Percentiles rank a stretch among this genome's conserved stretches.
These are phyloP conservation scores for Symbiodinium natans DNA, from an alignment of 73 alveolate genomes.

Conservation along the genomic window DNA sequence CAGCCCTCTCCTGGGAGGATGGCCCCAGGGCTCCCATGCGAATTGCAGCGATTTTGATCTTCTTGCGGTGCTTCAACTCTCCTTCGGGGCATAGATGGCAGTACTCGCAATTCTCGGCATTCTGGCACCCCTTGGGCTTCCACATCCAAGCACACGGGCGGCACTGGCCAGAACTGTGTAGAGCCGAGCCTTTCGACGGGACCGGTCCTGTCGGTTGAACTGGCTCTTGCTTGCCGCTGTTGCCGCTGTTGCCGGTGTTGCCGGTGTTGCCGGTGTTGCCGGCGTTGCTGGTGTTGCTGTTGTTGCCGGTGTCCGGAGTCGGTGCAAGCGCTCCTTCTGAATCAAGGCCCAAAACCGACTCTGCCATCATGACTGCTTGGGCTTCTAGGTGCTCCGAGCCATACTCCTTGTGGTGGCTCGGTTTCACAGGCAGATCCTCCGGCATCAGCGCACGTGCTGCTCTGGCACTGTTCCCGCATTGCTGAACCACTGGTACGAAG, in stretches of 20 bases:
- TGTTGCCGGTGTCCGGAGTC: background rate
- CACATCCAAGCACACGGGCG: conserved; percentile 83
- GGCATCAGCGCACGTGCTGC: background rate
- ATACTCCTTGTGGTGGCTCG: background rate
- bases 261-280: too few species aligned
- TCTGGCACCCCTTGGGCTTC: conserved; percentile 78
- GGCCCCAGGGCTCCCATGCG: conserved; percentile 80
- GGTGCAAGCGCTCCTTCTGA: background rate
- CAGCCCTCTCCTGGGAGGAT: background rate
- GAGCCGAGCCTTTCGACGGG: conserved; percentile 58
- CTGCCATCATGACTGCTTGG: background rate
- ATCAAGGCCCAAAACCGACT: background rate
- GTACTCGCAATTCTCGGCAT: conserved; percentile 42
- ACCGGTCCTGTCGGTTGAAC: background rate
- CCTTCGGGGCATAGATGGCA: conserved; percentile 85
- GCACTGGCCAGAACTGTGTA: conserved; percentile 24
- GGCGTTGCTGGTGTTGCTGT: background rate
- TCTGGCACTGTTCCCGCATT: background rate
- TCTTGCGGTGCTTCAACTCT: conserved; percentile 73
- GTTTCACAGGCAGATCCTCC: background rate
- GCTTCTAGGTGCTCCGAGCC: background rate
- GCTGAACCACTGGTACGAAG: conserved; percentile 1
- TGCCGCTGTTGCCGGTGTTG: background rate
- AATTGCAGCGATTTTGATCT: conserved; percentile 46
- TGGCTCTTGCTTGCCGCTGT: background rate